Conservation (phyloP, 73 alveolate genomes). For the Symbiodinium natans region DNA sequence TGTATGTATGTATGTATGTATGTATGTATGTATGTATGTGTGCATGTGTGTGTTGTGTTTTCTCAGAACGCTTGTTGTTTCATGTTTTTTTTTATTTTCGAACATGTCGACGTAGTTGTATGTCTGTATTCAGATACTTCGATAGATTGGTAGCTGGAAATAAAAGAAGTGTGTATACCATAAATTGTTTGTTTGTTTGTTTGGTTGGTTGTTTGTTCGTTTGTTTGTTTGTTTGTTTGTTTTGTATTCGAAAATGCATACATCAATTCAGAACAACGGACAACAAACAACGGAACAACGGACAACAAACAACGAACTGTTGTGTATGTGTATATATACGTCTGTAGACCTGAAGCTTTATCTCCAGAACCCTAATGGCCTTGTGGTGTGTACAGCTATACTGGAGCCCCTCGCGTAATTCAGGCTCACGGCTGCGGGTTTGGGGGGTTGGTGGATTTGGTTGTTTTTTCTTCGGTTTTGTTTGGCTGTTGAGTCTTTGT, state of each 20-base stretch:
- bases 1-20: background rate
- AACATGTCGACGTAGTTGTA: background rate
- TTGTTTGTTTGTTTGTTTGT: too few species aligned
- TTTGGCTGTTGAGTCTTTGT: background rate
- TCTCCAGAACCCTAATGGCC: background rate
- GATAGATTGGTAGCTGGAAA: too few species aligned
- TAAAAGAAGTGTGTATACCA: background rate
- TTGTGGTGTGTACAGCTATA: background rate
- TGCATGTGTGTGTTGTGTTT: background rate
- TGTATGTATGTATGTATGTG: background rate
- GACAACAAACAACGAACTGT: too few species aligned
- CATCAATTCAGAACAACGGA: too few species aligned
- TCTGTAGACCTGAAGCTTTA: background rate
- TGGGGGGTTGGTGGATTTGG: background rate
- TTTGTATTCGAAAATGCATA: background rate
- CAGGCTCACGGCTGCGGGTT: background rate
- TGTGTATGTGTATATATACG: background rate
- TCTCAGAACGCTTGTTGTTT: background rate
- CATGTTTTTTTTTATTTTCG: background rate
- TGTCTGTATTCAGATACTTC: background rate
- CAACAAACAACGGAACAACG: too few species aligned
- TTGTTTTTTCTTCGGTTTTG: background rate
- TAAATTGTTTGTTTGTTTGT: background rate
- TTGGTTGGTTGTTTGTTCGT: too few species aligned
- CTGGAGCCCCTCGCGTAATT: background rate